phyloP scores from a whole-genome alignment of 2,329 filamentous ascomycete species.

The Cordyceps farinosa region DNA sequence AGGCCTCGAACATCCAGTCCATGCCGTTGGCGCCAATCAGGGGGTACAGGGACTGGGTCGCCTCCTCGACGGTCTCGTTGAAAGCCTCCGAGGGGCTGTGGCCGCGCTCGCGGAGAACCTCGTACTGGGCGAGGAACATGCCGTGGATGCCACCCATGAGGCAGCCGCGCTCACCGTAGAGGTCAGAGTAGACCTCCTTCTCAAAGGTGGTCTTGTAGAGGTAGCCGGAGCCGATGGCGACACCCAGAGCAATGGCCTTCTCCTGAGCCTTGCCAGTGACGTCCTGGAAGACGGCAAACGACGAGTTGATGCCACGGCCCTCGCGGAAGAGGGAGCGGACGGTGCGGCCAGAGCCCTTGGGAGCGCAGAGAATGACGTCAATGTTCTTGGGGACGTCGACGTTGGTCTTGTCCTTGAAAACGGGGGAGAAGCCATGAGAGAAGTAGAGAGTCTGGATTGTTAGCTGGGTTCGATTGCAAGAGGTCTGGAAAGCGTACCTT shows the following conservation, averaged over 20 bases:
- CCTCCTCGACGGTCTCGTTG: slow-evolving; percentile 99
- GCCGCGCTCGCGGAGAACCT: slow-evolving; percentile 97
- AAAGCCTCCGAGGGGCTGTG: slow-evolving; percentile 98
- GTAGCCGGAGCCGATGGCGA: slow-evolving; percentile 95
- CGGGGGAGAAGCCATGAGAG: slow-evolving; percentile 99
- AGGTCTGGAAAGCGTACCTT: slow-evolving; percentile 60
- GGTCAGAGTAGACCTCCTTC: slow-evolving; percentile 99
- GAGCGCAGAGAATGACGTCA: slow-evolving; percentile 98
- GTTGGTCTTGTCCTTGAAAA: slow-evolving; percentile 99
- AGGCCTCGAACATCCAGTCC: slow-evolving; percentile 99
- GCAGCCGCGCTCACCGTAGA: slow-evolving; percentile 99
- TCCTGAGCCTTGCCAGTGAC: slow-evolving; percentile 97
- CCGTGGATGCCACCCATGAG: slow-evolving; percentile 99
- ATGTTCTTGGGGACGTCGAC: slow-evolving; percentile 94
- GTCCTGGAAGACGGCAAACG: slow-evolving; percentile 96
- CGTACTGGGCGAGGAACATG: slow-evolving; percentile 99
- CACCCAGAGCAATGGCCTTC: slow-evolving; percentile 94
- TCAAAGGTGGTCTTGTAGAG: slow-evolving; percentile 99
- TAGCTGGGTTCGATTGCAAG: background rate
- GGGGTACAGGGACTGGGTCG: slow-evolving; percentile 95
- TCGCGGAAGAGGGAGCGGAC: slow-evolving; percentile 98
- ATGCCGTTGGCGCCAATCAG: slow-evolving; percentile 96
- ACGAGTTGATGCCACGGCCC: slow-evolving; percentile 99
- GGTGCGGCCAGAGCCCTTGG: slow-evolving; percentile 98
- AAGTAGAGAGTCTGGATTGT: slow-evolving; percentile 87